Conservation (phyloP, 139 green algal genomes). For the Haematococcus lacustris region DNA sequence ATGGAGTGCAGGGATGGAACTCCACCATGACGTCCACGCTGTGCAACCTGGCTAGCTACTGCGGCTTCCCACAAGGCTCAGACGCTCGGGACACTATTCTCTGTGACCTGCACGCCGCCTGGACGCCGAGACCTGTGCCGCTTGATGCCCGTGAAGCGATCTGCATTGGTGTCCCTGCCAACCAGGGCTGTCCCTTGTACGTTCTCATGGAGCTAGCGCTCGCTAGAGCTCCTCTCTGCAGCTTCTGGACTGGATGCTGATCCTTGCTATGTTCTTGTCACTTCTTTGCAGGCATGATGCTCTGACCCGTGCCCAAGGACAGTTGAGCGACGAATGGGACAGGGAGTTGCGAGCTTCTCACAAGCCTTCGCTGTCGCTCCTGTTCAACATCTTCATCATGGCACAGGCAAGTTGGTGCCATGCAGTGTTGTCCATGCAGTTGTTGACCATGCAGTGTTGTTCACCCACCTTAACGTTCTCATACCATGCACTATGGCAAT, state of each 20-base stretch:
- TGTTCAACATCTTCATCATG: slow-evolving; percentile 95
- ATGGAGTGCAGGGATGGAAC: slow-evolving; percentile 14
- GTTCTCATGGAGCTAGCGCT: not conserved
- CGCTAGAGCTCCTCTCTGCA: not conserved
- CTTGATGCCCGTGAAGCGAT: not conserved
- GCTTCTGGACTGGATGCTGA: not conserved
- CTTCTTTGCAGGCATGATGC: not conserved
- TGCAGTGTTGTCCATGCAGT: not conserved
- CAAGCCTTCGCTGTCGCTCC: slow-evolving; percentile 49
- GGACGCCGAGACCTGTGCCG: not conserved
- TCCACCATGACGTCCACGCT: not conserved
- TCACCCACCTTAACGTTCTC: not conserved
- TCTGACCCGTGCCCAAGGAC: not conserved
- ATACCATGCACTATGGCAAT: not conserved
- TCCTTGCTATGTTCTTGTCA: not conserved
- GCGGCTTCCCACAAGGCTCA: slow-evolving; percentile 11
- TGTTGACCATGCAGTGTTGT: not conserved
- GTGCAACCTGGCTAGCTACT: slow-evolving; percentile 22
- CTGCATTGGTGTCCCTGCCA: not conserved
- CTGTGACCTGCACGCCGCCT: slow-evolving; percentile 6
- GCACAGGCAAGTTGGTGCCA: slow-evolving; percentile 7
- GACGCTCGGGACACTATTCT: not conserved
- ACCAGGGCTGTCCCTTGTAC: not conserved
- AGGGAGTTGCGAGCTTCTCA: slow-evolving; percentile 8
- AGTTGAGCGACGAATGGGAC: slow-evolving; percentile 14